Conservation (phyloP, 805 yeast genomes). For the Osmozyma mogii region DNA sequence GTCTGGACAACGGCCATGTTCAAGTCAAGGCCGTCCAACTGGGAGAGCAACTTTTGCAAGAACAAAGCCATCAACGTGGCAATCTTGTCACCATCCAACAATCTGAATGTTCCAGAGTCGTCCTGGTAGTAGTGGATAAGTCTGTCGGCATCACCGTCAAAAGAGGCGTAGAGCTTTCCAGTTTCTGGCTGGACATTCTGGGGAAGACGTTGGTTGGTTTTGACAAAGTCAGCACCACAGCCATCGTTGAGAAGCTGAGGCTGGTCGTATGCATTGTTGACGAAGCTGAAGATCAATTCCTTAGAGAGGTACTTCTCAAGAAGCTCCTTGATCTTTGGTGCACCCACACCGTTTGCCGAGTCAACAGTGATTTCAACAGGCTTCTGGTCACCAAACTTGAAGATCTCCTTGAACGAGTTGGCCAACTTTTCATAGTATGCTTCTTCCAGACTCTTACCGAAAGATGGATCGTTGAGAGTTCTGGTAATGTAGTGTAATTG, state of each 20-base stretch:
- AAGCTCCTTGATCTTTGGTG: slow-evolving; percentile 54
- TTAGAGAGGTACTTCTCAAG: slow-evolving; percentile 32
- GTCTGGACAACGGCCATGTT: slow-evolving; percentile 84
- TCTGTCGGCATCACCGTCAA: slow-evolving; percentile 97
- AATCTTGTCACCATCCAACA: slow-evolving; percentile 90
- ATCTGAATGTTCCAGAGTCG: slow-evolving; percentile 32
- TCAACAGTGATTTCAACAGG: slow-evolving; percentile 58
- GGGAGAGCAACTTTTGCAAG: slow-evolving; percentile 43
- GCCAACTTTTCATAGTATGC: slow-evolving; percentile 68
- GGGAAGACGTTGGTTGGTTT: slow-evolving; percentile 80
- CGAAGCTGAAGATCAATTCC: slow-evolving; percentile 32
- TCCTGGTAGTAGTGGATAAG: slow-evolving; percentile 69
- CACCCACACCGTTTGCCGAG: slow-evolving; percentile 97
- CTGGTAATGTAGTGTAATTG: slow-evolving; percentile 85
- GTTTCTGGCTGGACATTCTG: slow-evolving; percentile 41
- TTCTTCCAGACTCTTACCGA: slow-evolving; percentile 54
- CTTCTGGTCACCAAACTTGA: slow-evolving; percentile 12
- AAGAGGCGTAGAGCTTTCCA: slow-evolving; percentile 61
- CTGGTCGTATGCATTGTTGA: slow-evolving; percentile 46
- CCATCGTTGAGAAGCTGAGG: slow-evolving; percentile 61
- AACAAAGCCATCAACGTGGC: slow-evolving; percentile 75
- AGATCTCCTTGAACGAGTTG: slow-evolving; percentile 41
- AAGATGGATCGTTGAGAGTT: slow-evolving; percentile 54
- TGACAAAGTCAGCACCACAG: slow-evolving; percentile 96
- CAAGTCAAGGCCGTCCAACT: slow-evolving; percentile 40